phyloP scores from a whole-genome alignment of 768 basidiomycete genomes.

The Phylloporus sp. region DNA sequence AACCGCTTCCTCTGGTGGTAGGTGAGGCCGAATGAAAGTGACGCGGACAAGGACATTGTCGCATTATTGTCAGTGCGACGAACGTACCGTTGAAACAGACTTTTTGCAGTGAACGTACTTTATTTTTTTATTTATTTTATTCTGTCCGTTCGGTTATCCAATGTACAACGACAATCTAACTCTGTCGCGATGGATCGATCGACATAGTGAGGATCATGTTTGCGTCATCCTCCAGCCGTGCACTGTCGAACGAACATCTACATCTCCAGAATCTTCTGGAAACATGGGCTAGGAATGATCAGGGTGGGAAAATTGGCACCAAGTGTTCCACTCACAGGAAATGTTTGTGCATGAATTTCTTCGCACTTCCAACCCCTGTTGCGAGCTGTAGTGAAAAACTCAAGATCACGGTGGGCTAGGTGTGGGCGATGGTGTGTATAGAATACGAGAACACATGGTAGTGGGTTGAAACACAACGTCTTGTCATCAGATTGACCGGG shows the following conservation, averaged over 20 bases:
- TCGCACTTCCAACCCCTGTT: constrained; percentile 69
- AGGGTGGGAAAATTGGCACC: not conserved
- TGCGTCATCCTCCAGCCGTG: constrained; percentile 71
- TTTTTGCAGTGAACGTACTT: not conserved
- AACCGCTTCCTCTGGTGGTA: not conserved
- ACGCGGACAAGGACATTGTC: not conserved
- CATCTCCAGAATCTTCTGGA: constrained; percentile 79
- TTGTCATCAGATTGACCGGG: constrained; percentile 15
- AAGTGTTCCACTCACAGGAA: constrained; percentile 45
- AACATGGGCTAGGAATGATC: constrained; percentile 71
- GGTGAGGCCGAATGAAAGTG: not conserved
- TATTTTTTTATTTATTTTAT: not conserved
- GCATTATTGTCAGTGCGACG: not conserved
- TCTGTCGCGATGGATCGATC: not conserved
- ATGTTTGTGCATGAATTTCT: constrained; percentile 59
- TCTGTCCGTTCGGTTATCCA: not conserved
- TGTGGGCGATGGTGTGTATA: constrained; percentile 88
- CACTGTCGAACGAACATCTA: constrained; percentile 72
- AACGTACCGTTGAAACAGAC: not conserved
- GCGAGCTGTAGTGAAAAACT: constrained; percentile 69
- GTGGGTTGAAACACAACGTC: constrained; percentile 5
- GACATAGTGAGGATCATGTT: not conserved
- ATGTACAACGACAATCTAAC: not conserved
- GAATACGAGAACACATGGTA: constrained; percentile 68
- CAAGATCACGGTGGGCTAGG: constrained; percentile 76